Base-by-base conservation (phyloP, 2,329 filamentous ascomycete genomes). In the Curvularia hawaiiensis region DNA sequence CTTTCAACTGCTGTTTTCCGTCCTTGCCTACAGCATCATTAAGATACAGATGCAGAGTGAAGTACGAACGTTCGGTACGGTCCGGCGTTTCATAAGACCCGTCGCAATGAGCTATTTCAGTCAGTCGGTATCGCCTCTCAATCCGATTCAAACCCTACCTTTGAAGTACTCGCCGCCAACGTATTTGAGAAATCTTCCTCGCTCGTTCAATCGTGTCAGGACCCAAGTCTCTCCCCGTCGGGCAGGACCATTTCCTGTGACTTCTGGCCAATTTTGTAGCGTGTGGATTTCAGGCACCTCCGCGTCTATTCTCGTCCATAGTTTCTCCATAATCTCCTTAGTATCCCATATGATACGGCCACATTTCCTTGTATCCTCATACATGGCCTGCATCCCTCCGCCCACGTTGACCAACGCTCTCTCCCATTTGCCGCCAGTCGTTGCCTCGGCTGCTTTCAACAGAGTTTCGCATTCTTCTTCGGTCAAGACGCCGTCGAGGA, bases 271-370 rank as follows among this genome's bases (percentile, higher is more conserved):
- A 10, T 68, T 35, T 45, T 72, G 63, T 22, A 83, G 75, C 20
- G 80, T 70, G 12, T 77, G 73, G 1, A 88, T 83, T 16, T 82
- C 79, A 0, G 77, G 77, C 11, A 86, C 64, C 22, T 77, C 75
- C 5, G 76, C 76, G 56, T 76, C 71, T 14, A 85, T 72, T 10
- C 91, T 82, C 40, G 77, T 79, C 83, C 89, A 88, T 0, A 95
- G 66, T 22, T 85, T 83, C 24, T 84, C 80, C 0, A 85, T 87
- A 1, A 94, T 63, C 1, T 84, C 83, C 48, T 82, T 79, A 14
- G 83, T 77, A 68, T 95, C 90, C 84, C 87, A 90, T 64, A 95
- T 88, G 62, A 94, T 90, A 3, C 91, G 83, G n/a, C 88, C 88
- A 66, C 88, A 88, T 59, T 90, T 88, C 16, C 91, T 82, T 48